Percentiles rank a stretch among this genome's conserved stretches.
These are phyloP conservation scores for Stephania cephalantha DNA, from an alignment of 164 flowering plant genomes.

Conservation along the genomic window DNA sequence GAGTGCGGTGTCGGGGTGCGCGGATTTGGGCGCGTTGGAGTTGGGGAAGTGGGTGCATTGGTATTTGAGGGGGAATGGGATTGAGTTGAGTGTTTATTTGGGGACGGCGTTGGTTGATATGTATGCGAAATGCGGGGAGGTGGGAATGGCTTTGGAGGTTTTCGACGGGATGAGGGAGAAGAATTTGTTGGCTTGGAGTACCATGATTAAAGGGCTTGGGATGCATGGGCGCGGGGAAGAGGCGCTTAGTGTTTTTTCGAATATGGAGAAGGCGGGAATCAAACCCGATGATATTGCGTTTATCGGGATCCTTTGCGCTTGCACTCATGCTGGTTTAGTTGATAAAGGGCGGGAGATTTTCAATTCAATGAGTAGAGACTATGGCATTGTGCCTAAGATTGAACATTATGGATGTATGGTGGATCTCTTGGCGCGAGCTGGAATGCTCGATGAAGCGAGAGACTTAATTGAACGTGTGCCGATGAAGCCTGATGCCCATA, in stretches of 20 bases:
- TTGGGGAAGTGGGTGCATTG: slow-evolving; percentile 34
- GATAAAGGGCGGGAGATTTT: slow-evolving; percentile 25
- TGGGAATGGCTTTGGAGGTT: slow-evolving; percentile 28
- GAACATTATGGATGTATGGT: slow-evolving; percentile 48
- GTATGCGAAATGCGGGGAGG: slow-evolving; percentile 33
- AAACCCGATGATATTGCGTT: slow-evolving; percentile 26
- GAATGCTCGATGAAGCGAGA: slow-evolving; percentile 28
- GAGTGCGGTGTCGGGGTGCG: slow-evolving; percentile 27
- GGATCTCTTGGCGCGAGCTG: slow-evolving; percentile 36
- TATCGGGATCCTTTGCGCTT: slow-evolving; percentile 30
- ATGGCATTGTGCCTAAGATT: slow-evolving; percentile 23
- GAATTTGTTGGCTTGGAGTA: slow-evolving; percentile 30
- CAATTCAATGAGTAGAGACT: slow-evolving; percentile 19
- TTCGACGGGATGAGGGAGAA: slow-evolving; percentile 27
- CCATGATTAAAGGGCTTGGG: slow-evolving; percentile 32
- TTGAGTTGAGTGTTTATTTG: slow-evolving; percentile 19
- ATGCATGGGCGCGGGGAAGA: slow-evolving; percentile 30
- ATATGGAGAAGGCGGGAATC: slow-evolving; percentile 22
- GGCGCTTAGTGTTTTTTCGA: slow-evolving; percentile 19
- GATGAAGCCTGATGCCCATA: slow-evolving; percentile 29
- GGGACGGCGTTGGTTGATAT: slow-evolving; percentile 34
- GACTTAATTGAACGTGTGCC: slow-evolving; percentile 28
- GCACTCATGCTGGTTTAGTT: slow-evolving; percentile 28
- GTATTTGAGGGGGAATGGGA: slow-evolving; percentile 21
- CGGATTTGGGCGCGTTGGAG: slow-evolving; percentile 26